A percentile compares a stretch with the other conserved stretches of the same genome.
Evolutionary conservation across 768 basidiomycete genomes (phyloP).

Genomic region (Collybia mongolica): DNA sequence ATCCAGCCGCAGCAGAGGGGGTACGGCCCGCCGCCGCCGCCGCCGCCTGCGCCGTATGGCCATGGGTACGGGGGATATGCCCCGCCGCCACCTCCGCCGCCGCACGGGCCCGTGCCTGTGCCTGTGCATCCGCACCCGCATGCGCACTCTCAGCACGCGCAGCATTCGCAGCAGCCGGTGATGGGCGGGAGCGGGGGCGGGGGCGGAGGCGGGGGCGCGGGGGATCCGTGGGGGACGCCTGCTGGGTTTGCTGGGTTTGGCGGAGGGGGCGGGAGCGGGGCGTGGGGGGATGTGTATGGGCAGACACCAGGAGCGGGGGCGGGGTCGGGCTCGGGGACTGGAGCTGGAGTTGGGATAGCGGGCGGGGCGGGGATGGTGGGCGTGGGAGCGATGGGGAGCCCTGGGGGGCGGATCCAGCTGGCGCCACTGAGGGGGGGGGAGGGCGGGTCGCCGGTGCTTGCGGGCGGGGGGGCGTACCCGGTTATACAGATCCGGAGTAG

Average conservation of each 20-base stretch:
- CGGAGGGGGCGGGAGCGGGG: not conserved
- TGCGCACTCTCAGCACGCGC: slow-evolving; percentile 4
- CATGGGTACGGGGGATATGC: too few species aligned
- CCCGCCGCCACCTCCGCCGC: too few species aligned
- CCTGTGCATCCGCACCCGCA: not conserved
- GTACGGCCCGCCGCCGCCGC: slow-evolving; percentile 1
- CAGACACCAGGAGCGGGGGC: not conserved
- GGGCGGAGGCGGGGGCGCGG: slow-evolving; percentile 6
- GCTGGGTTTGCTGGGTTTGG: not conserved
- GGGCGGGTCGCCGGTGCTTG: slow-evolving; percentile 3
- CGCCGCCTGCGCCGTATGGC: not conserved
- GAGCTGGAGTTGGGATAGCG: not conserved
- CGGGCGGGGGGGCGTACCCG: slow-evolving; percentile 15
- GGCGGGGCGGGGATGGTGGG: not conserved
- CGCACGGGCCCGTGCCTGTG: too few species aligned
- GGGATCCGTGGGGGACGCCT: slow-evolving; percentile 10
- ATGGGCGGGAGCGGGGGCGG: slow-evolving; percentile 4
- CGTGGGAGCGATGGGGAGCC: slow-evolving; percentile 18
- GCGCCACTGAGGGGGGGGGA: slow-evolving; percentile 43
- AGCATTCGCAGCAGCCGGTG: slow-evolving; percentile 9
- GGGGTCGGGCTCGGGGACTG: not conserved
- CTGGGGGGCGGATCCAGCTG: slow-evolving; percentile 49
- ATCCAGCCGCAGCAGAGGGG: not conserved
- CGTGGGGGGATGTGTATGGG: slow-evolving; percentile 9
- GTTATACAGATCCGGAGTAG: slow-evolving; percentile 36